Evolutionary conservation across 1,284 basidiomycete species (phyloP).

Genomic region (Ustilago esculenta): DNA sequence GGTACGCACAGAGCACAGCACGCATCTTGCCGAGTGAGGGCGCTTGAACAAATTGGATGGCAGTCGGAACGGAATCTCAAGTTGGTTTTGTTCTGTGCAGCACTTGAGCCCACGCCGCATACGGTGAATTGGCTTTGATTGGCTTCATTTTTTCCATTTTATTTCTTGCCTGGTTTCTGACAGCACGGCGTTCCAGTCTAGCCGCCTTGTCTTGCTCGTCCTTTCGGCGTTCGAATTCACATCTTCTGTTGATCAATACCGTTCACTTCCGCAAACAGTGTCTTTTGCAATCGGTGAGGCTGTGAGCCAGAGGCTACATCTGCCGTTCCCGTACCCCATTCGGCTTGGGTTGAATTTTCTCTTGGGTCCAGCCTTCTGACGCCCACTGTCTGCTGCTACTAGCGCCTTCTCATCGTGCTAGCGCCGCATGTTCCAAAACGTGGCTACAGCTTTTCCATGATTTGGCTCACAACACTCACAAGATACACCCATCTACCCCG

Average conservation of each 20-base stretch:
- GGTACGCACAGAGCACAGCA: background rate
- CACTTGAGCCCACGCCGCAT: too few relatives aligned
- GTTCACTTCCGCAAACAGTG: constrained; percentile 14
- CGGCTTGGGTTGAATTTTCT: constrained; percentile 5
- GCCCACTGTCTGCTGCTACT: too few relatives aligned
- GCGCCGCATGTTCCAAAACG: too few relatives aligned
- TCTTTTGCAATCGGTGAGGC: background rate
- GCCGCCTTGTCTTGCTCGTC: background rate
- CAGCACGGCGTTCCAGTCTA: constrained; percentile 3
- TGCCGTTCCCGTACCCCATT: background rate
- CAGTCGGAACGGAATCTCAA: constrained; percentile 12
- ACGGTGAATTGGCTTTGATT: too few relatives aligned
- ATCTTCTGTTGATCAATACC: background rate
- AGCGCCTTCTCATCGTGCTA: too few relatives aligned
- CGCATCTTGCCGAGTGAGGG: background rate
- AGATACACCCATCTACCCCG: too few relatives aligned
- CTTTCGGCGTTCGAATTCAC: constrained; percentile 1
- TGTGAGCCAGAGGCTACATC: background rate
- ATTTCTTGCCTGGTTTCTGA: too few relatives aligned
- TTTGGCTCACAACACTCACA: too few relatives aligned
- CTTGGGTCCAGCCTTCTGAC: too few relatives aligned
- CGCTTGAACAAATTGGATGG: constrained; percentile 1
- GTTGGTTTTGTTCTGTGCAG: too few relatives aligned
- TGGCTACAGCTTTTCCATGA: too few relatives aligned
- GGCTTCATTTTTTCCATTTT: too few relatives aligned